Conservation (phyloP, 768 basidiomycete species). For the Cystobasidium onofrii region DNA sequence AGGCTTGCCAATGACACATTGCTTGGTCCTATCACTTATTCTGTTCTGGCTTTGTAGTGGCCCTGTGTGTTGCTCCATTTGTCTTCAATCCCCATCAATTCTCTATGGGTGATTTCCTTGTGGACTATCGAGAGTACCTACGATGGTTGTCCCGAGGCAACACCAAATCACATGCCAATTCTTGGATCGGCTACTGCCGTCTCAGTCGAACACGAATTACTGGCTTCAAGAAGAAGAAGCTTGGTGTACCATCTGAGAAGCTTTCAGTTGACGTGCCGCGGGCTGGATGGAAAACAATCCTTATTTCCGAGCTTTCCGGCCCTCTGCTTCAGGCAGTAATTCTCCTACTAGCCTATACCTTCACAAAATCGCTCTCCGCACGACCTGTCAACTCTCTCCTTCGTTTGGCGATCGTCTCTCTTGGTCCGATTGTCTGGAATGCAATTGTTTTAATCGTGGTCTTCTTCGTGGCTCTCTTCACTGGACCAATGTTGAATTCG, state of each 20-base stretch:
- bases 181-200: conserved; percentile 99
- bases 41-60: conserved; percentile 46
- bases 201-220: conserved; percentile 97
- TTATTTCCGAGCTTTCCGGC: conserved; percentile 47
- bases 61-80: conserved; percentile 91
- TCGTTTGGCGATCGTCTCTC: conserved; percentile 81
- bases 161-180: conserved; percentile 91
- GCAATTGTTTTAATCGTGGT: conserved; percentile 74
- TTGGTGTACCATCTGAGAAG: conserved; percentile 95
- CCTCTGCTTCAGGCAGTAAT: conserved; percentile 49
- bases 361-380: conserved; percentile 50
- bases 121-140: conserved; percentile 93
- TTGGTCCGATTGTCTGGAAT: conserved; percentile 95
- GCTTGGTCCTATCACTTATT: too few species aligned
- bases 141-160: conserved; percentile 99
- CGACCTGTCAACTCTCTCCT: conserved; percentile 71
- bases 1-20: too few species aligned
- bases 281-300: conserved; percentile 59
- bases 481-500: conserved; percentile 73
- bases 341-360: conserved; percentile 78
- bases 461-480: conserved; percentile 83
- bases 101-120: conserved; percentile 84
- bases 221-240: conserved; percentile 97
- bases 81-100: conserved; percentile 99
- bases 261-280: conserved; percentile 89